These are phyloP conservation scores for Roridomyces roridus DNA, from an alignment of 768 basidiomycete genomes.

Conservation along the genomic window DNA sequence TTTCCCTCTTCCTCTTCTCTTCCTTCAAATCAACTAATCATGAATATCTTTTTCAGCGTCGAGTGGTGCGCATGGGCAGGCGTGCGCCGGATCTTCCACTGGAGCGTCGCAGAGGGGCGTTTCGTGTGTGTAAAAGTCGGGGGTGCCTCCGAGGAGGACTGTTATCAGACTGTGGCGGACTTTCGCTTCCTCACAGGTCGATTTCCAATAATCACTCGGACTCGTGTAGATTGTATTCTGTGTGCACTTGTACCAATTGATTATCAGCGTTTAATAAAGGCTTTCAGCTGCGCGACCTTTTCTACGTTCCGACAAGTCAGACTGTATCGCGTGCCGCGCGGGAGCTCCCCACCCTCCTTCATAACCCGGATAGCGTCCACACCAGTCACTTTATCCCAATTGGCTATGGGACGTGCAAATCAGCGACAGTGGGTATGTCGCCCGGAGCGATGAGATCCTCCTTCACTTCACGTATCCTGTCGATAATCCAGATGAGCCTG, in stretches of 20 bases:
- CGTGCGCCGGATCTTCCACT: conserved; percentile 61
- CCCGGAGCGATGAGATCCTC: conserved; percentile 52
- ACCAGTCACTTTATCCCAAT: conserved; percentile 58
- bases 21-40: not conserved
- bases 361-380: conserved; percentile 45
- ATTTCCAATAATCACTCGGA: no score
- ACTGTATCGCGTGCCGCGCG: conserved; percentile 72
- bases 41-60: conserved; percentile 34
- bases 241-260: conserved; percentile 6
- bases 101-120: conserved; percentile 44
- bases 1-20: not conserved
- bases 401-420: conserved; percentile 54
- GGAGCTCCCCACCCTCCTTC: conserved; percentile 55
- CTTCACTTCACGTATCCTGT: conserved; percentile 62
- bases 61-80: conserved; percentile 66
- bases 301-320: conserved; percentile 86
- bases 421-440: conserved; percentile 31
- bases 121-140: conserved; percentile 52
- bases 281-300: conserved; percentile 53
- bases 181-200: not conserved
- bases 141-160: conserved; percentile 36
- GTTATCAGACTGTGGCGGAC: conserved; percentile 45
- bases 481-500: conserved; percentile 12
- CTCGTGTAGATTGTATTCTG: no score
- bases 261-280: conserved; percentile 33